phyloP scores from a whole-genome alignment of 441 rosid genomes.

The Populus hybrid region DNA sequence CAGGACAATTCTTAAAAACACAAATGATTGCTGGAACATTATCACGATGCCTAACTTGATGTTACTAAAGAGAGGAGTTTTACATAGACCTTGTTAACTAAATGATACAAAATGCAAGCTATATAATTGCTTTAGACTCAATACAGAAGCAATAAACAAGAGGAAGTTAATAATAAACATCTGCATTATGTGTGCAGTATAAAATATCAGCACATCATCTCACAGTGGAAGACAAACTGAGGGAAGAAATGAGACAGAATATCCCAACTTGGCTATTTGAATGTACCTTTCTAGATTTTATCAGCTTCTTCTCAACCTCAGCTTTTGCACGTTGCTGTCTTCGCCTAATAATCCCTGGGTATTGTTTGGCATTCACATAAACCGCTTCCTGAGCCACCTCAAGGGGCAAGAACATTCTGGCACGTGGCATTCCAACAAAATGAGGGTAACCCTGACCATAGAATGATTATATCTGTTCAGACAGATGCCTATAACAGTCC shows the following conservation, averaged over 20 bases:
- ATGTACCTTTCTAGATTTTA: conserved; percentile 74
- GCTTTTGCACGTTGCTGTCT: conserved; percentile 97
- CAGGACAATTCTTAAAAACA: no score
- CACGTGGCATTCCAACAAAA: conserved; percentile 64
- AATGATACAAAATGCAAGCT: not conserved
- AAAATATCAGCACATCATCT: not conserved
- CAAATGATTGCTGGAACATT: not conserved
- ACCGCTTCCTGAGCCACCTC: conserved; percentile 91
- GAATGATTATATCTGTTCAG: conserved; percentile 5
- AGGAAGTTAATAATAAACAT: not conserved
- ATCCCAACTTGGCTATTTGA: not conserved
- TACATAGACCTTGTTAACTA: not conserved
- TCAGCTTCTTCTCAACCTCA: conserved; percentile 78
- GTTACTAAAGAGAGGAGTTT: not conserved
- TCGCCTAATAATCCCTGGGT: conserved; percentile 84
- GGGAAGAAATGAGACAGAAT: not conserved
- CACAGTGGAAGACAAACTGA: conserved; percentile 7
- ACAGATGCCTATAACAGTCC: not conserved
- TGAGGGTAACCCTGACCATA: conserved; percentile 70
- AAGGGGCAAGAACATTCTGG: conserved; percentile 82
- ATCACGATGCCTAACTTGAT: not conserved
- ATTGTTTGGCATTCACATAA: conserved; percentile 94
- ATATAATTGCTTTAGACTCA: not conserved
- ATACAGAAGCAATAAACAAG: not conserved
- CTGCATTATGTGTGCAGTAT: not conserved